Evolutionary conservation across 2,329 filamentous ascomycete genomes (phyloP).

Genomic region (Fusarium neocosmosporiellum): DNA sequence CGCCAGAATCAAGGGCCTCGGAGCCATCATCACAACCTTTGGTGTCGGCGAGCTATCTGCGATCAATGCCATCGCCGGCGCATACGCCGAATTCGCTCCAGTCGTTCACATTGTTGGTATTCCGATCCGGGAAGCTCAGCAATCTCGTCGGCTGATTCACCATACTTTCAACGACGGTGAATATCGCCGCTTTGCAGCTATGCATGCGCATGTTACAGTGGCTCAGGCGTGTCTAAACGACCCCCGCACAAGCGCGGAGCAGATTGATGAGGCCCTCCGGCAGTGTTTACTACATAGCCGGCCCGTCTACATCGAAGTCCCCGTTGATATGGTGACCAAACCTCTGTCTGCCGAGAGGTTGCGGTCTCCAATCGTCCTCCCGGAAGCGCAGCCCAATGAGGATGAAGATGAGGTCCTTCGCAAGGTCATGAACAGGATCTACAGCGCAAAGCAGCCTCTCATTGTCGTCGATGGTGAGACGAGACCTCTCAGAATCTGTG

Average conservation of each 20-base stretch:
- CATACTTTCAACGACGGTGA: slow-evolving; percentile 68
- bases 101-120: slow-evolving; percentile 40
- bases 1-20: not conserved
- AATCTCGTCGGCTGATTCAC: slow-evolving; percentile 58
- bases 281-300: not conserved
- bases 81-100: not conserved
- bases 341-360: not conserved
- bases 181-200: slow-evolving; percentile 61
- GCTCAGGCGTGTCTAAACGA: slow-evolving; percentile 59
- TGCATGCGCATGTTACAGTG: slow-evolving; percentile 61
- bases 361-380: not conserved
- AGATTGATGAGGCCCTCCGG: not conserved
- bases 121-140: slow-evolving; percentile 56
- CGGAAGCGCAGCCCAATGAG: not conserved
- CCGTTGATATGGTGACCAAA: not conserved
- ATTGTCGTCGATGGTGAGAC: slow-evolving; percentile 65
- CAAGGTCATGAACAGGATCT: slow-evolving; percentile 55
- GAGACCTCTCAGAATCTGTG: slow-evolving; percentile 53
- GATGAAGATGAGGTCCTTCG: slow-evolving; percentile 31
- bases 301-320: not conserved
- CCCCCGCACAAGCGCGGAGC: slow-evolving; percentile 44
- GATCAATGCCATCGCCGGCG: not conserved
- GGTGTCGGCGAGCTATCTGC: not conserved
- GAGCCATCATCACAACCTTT: not conserved
- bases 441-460: slow-evolving; percentile 58